phyloP scores from a whole-genome alignment of 495 filamentous ascomycete genomes.

The Aspergillus heteromorphus region DNA sequence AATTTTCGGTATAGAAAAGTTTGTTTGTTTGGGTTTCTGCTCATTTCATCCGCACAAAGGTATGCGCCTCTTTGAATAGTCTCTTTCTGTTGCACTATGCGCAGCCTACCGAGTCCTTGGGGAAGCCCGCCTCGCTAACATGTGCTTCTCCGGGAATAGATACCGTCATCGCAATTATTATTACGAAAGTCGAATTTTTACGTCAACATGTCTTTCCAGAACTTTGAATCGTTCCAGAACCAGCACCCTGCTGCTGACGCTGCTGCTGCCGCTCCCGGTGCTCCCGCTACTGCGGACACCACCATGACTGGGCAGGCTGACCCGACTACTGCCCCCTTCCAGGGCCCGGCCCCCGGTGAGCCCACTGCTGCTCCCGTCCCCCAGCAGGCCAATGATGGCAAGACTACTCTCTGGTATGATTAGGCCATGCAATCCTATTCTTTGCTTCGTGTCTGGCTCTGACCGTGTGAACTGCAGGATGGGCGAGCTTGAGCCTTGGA shows the following conservation, averaged over 20 bases:
- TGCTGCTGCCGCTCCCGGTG: constrained; percentile 49
- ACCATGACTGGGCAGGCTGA: constrained; percentile 52
- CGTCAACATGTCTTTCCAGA: constrained; percentile 52
- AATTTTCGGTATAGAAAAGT: constrained; percentile 30
- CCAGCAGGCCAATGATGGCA: constrained; percentile 57
- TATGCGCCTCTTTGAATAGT: constrained; percentile 4
- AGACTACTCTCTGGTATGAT: constrained; percentile 78
- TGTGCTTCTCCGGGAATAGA: constrained; percentile 5
- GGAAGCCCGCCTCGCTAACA: background rate
- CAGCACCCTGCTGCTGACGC: constrained; percentile 48
- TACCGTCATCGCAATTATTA: constrained; percentile 16
- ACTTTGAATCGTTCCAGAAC: constrained; percentile 53
- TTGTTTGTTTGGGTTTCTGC: constrained; percentile 19
- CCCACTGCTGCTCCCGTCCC: constrained; percentile 46
- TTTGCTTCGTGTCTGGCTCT: background rate
- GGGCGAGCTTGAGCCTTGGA: constrained; percentile 98
- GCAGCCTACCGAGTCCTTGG: background rate
- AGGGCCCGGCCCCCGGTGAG: constrained; percentile 48
- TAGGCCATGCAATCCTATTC: background rate
- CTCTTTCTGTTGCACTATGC: background rate
- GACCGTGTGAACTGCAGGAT: constrained; percentile 57
- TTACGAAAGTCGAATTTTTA: constrained; percentile 24
- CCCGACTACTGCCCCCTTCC: constrained; percentile 49
- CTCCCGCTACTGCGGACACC: constrained; percentile 46
- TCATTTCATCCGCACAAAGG: constrained; percentile 17